Evolutionary conservation across 345 rosid species (phyloP), one percentile per base, ranked within the genome.

Genomic region (Salix viminalis): DNA sequence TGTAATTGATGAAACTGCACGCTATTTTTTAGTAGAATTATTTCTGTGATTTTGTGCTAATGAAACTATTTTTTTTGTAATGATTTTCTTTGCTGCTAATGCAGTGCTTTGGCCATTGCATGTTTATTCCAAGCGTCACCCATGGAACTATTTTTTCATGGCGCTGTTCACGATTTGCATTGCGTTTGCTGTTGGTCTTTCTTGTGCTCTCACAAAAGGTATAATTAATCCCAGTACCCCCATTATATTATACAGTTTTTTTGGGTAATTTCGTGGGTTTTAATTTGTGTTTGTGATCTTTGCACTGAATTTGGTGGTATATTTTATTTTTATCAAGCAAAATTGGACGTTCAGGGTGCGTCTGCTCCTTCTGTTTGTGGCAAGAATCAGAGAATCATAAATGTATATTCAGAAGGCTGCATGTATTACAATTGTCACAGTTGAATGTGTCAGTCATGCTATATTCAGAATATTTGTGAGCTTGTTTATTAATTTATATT

Each of bases 181-280:
- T 8, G 70, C 70, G 3, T 74, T 74, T n/a, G 23, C 36, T 11
- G 37, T 74, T 5, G 77, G 77, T 23, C 37, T 74, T 32, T 39
- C 70, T 6, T 74, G 77, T 28, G 77, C 77, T 13, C 69, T 18
- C 56, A 28, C 61, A n/a, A 65, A 65, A 24, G 77, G 77, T 64
- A 74, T 65, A 65, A 65, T 15, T 65, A 65, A 65, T 15, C 18
- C 2, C 68, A 65, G 30, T 26, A 13, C 39, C 42, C 37, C 37
- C 34, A 4, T 32, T 14, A 32, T 26, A 12, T 65, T 32, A 65
- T 14, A 14, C 8, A 6, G 32, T 7, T 65, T 14, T 10, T 30
- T 65, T 65, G 68, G 5, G 8, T 32, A 65, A 11, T 46, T 46
- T 13, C 52, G 52, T 46, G 5, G 52, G 52, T 46, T 46, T 46